Evolutionary conservation across 1,139 yeast species (phyloP).

Genomic region (Yamadazyma friedrichii): DNA sequence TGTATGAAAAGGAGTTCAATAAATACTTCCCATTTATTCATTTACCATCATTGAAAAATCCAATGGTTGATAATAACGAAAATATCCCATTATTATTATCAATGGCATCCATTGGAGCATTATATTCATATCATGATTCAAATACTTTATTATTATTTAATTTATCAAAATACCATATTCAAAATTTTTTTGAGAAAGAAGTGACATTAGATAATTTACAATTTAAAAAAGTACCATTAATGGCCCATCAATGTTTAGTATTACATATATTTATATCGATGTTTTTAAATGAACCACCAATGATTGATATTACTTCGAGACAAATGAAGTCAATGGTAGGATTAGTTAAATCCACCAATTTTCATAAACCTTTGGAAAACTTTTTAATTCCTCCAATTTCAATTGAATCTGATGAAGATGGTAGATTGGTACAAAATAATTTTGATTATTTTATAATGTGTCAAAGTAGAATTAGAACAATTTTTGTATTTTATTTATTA

Average conservation of each 20-base stretch:
- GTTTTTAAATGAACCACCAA: slow-evolving; percentile 73
- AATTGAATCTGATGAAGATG: slow-evolving; percentile 16
- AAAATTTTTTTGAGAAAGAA: slow-evolving; percentile 66
- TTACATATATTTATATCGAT: slow-evolving; percentile 80
- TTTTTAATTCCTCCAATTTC: slow-evolving; percentile 58
- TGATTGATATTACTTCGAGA: slow-evolving; percentile 70
- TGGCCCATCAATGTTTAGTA: slow-evolving; percentile 86
- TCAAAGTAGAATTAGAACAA: slow-evolving; percentile 83
- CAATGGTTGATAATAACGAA: slow-evolving; percentile 52
- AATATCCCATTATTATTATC: slow-evolving; percentile 77
- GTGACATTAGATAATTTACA: slow-evolving; percentile 45
- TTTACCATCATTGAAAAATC: slow-evolving; percentile 61
- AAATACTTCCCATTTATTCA: slow-evolving; percentile 84
- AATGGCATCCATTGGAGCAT: slow-evolving; percentile 87
- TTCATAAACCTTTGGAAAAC: slow-evolving; percentile 68
- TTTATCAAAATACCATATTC: slow-evolving; percentile 74
- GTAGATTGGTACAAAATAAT: slow-evolving; percentile 33
- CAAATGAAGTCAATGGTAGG: slow-evolving; percentile 80
- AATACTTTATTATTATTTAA: slow-evolving; percentile 78
- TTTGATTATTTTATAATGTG: slow-evolving; percentile 77
- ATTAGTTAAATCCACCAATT: slow-evolving; percentile 70
- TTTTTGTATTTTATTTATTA: slow-evolving; percentile 74
- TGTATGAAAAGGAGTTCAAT: slow-evolving; percentile 74
- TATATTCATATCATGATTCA: slow-evolving; percentile 76
- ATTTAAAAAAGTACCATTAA: slow-evolving; percentile 70